Percentiles rank a stretch among this genome's conserved stretches.
Conservation (phyloP, 2,329 filamentous ascomycete genomes). For the Trichothecium sympodiale region DNA sequence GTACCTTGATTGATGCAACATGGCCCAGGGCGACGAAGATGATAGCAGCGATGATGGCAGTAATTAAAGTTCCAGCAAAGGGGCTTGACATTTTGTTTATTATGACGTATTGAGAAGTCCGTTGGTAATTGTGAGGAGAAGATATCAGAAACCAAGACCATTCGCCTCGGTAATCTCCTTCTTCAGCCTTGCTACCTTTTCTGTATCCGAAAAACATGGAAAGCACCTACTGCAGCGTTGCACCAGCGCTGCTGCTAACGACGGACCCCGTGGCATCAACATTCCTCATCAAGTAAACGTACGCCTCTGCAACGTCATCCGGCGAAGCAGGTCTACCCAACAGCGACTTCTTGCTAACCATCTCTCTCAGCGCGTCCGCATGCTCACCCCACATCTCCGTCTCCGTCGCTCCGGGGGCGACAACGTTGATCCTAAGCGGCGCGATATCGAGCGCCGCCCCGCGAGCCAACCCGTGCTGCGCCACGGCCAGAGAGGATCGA, state of each 20-base stretch:
- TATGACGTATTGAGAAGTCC: no score
- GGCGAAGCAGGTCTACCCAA: constrained; percentile 16
- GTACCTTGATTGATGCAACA: no score
- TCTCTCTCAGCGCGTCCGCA: constrained; percentile 1
- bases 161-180: not conserved
- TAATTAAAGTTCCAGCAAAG: no score
- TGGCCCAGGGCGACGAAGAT: no score
- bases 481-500: constrained; percentile 34
- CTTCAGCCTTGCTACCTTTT: constrained; percentile 2
- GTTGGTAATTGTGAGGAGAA: no score
- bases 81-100: no score
- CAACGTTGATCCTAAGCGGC: constrained; percentile 52
- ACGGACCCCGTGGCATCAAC: not conserved
- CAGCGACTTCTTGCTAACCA: not conserved
- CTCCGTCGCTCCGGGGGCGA: constrained; percentile 42
- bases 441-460: constrained; percentile 51
- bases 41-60: no score
- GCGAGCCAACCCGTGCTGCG: constrained; percentile 39
- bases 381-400: constrained; percentile 27
- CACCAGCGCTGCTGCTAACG: not conserved
- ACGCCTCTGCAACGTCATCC: constrained; percentile 30
- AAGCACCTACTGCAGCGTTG: no score
- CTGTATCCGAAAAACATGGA: no score
- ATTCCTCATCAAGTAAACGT: constrained; percentile 30
- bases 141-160: not conserved